Base-by-base conservation (phyloP, 805 yeast species). In the Pichia rugopelliculosa region DNA sequence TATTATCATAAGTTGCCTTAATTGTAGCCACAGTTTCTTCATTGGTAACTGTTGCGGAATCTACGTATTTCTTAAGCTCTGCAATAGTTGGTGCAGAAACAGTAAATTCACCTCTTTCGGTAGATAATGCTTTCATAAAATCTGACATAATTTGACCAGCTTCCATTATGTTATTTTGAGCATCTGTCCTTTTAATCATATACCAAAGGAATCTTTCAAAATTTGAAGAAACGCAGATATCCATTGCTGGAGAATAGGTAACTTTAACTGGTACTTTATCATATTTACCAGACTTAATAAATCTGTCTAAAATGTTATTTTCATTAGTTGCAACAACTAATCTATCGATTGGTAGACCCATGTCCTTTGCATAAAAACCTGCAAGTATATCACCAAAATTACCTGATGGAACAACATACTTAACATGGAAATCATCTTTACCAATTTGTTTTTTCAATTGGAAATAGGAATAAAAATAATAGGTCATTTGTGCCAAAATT, bases 321-420 rank as follows among this genome's bases (percentile, higher is more conserved):
- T 87, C 91, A 64, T 93, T 93, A 25, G 99, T 93, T 41, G 98
- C 98, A 59, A 93, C 87, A 59, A 90, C 84, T 57, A 93, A 76
- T 61, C 82, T 79, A 54, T 84, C 89, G 42, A 84, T 75, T 45
- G 98, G 98, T 55, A 93, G 75, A 36, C 99, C 99, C 98, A 93
- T 90, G 66, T 84, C 77, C 65, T 83, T 80, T 44, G 99, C 98
- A 65, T 79, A 93, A 68, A 82, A 93, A 51, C 99, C 99, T 25
- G 99, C 99, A 49, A 93, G 78, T 51, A 93, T 90, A 65, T 93
- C 99, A 65, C 99, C 99, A 67, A 93, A 93, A 76, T 93, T 93
- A 63, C 99, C 99, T 49, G 95, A 85, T 56, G 99, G 99, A 41
- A 93, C 99, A 40, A 93, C 95, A 63, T 79, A 93, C 57, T 87